Conservation (phyloP, 352 stramenopile genomes). For the Pythium oligandrum region DNA sequence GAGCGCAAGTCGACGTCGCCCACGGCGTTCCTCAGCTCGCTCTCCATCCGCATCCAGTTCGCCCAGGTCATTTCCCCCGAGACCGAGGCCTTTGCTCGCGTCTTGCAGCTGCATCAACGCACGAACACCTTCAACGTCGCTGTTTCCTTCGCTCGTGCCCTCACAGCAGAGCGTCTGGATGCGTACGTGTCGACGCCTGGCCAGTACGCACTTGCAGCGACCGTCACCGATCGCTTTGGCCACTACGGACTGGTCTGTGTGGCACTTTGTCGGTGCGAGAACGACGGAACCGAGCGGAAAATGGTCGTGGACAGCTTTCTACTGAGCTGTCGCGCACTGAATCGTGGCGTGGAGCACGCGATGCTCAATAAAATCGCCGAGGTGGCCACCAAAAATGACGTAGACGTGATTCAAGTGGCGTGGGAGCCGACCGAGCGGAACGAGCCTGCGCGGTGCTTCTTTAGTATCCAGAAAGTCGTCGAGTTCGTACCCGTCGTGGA, state of each 20-base stretch:
- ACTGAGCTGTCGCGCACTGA: conserved; percentile 65
- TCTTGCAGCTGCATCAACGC: conserved; percentile 62
- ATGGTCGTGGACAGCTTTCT: conserved; percentile 47
- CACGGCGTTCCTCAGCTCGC: conserved; percentile 57
- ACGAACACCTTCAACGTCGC: conserved; percentile 73
- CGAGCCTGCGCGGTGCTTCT: conserved; percentile 50
- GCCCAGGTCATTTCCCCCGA: conserved; percentile 25
- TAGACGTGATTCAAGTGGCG: conserved; percentile 22
- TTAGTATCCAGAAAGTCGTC: conserved; percentile 23
- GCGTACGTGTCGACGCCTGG: conserved; percentile 17
- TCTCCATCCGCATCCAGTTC: conserved; percentile 65
- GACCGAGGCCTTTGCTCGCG: conserved; percentile 22
- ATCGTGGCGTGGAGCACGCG: conserved; percentile 65
- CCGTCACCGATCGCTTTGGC: conserved; percentile 69
- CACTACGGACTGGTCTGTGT: conserved; percentile 69
- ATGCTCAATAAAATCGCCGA: conserved; percentile 50
- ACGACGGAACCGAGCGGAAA: neutral
- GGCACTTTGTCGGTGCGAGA: conserved; percentile 23
- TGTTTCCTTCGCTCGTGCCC: conserved; percentile 40
- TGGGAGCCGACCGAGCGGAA: conserved; percentile 72
- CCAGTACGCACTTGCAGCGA: conserved; percentile 35
- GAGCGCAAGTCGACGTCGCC: conserved; percentile 26
- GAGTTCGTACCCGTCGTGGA: conserved; percentile 2
- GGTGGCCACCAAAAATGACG: conserved; percentile 14
- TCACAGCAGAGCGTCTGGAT: conserved; percentile 26